phyloP scores from a whole-genome alignment of 345 rosid genomes.

The Orychophragmus violaceus region DNA sequence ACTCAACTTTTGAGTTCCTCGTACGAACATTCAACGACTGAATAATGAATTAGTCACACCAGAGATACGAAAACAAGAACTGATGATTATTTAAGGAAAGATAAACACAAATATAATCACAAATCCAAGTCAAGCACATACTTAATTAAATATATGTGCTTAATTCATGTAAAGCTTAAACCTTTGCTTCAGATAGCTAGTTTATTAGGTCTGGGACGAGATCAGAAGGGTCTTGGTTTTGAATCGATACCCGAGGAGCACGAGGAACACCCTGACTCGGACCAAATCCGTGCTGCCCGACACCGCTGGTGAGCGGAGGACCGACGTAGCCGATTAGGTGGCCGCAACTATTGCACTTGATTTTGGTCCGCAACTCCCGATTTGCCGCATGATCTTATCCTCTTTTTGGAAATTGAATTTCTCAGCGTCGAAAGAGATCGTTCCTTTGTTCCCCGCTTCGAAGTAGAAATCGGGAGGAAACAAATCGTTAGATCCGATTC shows the following conservation, averaged over 20 bases:
- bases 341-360: constrained; percentile 58
- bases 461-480: constrained; percentile 75
- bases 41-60: neutral
- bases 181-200: neutral
- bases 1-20: neutral
- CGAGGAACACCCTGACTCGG: constrained; percentile 84
- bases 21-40: neutral
- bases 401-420: constrained; percentile 71
- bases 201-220: constrained; percentile 49
- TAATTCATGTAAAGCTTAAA: neutral
- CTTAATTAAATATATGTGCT: neutral
- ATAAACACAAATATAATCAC: neutral
- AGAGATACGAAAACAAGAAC: neutral
- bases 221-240: constrained; percentile 61
- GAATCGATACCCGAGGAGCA: constrained; percentile 64
- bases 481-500: constrained; percentile 56
- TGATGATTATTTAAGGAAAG: neutral
- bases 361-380: constrained; percentile 79
- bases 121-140: neutral
- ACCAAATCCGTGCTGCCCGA: constrained; percentile 71
- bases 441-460: constrained; percentile 88
- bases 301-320: constrained; percentile 54
- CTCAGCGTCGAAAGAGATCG: constrained; percentile 71
- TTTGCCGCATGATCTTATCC: constrained; percentile 71
- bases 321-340: constrained; percentile 59